Base-by-base conservation (phyloP, 352 stramenopile genomes). In the Pythium phragmitis region DNA sequence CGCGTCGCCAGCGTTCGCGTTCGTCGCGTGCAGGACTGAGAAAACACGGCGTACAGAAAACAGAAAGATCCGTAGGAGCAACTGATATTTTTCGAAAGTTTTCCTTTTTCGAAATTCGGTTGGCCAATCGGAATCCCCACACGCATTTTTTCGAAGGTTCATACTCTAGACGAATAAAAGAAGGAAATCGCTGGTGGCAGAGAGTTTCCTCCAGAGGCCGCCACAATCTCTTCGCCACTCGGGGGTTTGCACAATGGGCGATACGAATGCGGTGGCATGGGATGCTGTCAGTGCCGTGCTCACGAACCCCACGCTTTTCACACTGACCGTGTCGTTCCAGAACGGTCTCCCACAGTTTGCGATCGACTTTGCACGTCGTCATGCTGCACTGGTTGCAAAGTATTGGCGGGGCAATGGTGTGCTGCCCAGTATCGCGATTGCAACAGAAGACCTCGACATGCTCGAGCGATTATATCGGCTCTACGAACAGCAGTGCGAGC, bases 241-340 rank as follows among this genome's bases (percentile, higher is more conserved):
- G 9, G 9, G 9, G 33, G 33, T 11, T 9, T 37, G 6, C 33
- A 37, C 33, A 37, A 37, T 37, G 33, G 33, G 9, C 5, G 33
- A 1, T 9, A 17, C 12, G 21, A 21, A 21, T 45, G 16, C 39
- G 16, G 16, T 45, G 7, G 7, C 39, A 7, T 45, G 39, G 4
- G 39, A 7, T 1, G 39, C 39, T 17, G 39, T 3, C 39, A 45
- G 39, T 45, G 39, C 39, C 39, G 37, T 66, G 49, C 51, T 66
- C 11, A 28, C 47, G 7, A 42, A 66, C 41, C 39, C 28, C n/a
- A 47, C 59, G 49, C 59, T 66, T 4, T 66, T 66, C 59, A n/a
- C 7, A 16, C 41, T 53, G 8, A 39, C 58, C 14, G 42, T 52
- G 4, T 59, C 59, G 21, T 66, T 66, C 50, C 59, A 55, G 42